A percentile compares a stretch with the other conserved stretches of the same genome.
Evolutionary conservation across 1,284 basidiomycete species (phyloP).

Genomic region (Pseudozyma hubeiensis): DNA sequence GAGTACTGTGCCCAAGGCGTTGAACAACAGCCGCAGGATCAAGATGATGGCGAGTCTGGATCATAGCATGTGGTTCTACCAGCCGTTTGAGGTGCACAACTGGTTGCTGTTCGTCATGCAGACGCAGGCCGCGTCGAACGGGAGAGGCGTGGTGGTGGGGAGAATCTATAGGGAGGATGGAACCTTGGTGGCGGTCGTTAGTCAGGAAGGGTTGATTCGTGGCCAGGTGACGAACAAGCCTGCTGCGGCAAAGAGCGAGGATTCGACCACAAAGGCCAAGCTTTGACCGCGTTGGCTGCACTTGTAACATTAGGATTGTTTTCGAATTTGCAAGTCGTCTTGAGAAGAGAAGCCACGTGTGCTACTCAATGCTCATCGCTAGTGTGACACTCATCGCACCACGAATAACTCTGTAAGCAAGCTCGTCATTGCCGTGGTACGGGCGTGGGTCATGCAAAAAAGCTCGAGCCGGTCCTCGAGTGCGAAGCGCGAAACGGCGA

Average conservation of each 20-base stretch:
- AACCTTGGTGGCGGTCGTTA: conserved; percentile 60
- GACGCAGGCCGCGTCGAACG: conserved; percentile 62
- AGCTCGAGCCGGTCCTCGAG: conserved; percentile 29
- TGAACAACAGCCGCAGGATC: conserved; percentile 45
- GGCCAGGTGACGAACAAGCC: conserved; percentile 13
- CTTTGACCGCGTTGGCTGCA: conserved; percentile 6
- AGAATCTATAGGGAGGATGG: conserved; percentile 63
- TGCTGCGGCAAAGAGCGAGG: neutral
- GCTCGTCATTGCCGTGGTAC: too few relatives aligned
- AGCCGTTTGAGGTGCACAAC: conserved; percentile 60
- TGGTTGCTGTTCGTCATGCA: conserved; percentile 67
- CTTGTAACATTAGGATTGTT: too few relatives aligned
- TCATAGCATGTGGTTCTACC: conserved; percentile 67
- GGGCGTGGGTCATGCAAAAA: conserved; percentile 8
- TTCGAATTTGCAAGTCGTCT: too few relatives aligned
- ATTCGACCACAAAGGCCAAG: conserved; percentile 19
- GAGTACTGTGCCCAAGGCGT: conserved; percentile 60
- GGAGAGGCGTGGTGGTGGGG: conserved; percentile 61
- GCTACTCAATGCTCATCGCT: too few relatives aligned
- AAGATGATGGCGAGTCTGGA: conserved; percentile 67
- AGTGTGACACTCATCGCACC: too few relatives aligned
- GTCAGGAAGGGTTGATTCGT: conserved; percentile 55
- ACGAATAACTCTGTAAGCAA: too few relatives aligned
- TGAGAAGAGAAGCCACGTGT: too few relatives aligned
- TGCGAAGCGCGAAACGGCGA: conserved; percentile 11